phyloP scores from a whole-genome alignment of 495 filamentous ascomycete genomes.

The Neurospora cerealis region DNA sequence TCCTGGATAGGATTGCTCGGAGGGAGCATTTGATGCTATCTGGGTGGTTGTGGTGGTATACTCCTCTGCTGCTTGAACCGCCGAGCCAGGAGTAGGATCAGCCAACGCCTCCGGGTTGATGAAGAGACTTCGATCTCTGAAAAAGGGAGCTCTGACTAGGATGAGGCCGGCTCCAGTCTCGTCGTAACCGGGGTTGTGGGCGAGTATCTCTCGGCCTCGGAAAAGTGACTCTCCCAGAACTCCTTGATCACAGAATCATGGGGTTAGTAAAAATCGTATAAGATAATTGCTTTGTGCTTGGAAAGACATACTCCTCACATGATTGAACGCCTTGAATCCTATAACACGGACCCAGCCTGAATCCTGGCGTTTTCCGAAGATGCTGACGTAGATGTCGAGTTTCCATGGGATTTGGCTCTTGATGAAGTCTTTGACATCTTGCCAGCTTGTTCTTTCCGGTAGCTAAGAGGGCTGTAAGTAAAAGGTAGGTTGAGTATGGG shows the following conservation, averaged over 20 bases:
- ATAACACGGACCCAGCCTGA: conserved; percentile 8
- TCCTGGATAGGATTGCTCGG: background rate
- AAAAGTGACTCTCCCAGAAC: background rate
- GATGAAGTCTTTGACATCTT: conserved; percentile 3
- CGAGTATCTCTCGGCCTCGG: background rate
- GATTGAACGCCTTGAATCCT: background rate
- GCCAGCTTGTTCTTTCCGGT: background rate
- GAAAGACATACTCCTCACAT: conserved; percentile 2
- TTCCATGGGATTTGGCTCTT: background rate
- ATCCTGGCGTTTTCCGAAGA: background rate
- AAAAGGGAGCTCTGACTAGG: conserved; percentile 3
- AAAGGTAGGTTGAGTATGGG: background rate
- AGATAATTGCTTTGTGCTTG: too few relatives aligned
- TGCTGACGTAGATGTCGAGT: conserved; percentile 2
- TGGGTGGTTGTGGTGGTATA: background rate
- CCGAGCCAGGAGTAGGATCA: background rate
- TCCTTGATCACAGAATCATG: background rate
- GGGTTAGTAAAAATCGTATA: background rate
- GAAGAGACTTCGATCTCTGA: background rate
- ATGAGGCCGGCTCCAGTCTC: background rate
- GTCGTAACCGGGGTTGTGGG: background rate
- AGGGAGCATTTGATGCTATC: background rate
- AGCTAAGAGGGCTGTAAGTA: background rate
- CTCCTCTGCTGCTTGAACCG: background rate
- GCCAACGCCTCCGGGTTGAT: background rate